Conservation (phyloP, 1,284 basidiomycete species). For the Puccinia triticina region DNA sequence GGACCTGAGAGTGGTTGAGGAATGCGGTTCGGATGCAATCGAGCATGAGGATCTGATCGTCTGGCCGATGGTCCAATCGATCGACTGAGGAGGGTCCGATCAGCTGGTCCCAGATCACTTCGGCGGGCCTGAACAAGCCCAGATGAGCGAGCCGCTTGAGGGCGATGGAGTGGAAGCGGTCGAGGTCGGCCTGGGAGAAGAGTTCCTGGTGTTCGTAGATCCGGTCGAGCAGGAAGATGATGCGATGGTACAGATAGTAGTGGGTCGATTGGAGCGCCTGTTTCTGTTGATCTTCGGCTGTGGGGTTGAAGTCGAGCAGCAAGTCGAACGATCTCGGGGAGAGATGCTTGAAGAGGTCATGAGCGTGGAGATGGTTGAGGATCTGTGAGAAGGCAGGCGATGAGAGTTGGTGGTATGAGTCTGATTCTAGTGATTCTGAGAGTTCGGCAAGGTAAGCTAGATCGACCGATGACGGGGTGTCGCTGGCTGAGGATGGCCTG, state of each 20-base stretch:
- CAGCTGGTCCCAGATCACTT: slow-evolving; percentile 45
- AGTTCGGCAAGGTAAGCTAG: background rate
- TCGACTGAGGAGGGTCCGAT: background rate
- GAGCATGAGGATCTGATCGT: slow-evolving; percentile 43
- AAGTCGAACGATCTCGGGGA: background rate
- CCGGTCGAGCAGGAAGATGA: slow-evolving; percentile 50
- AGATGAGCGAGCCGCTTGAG: slow-evolving; percentile 31
- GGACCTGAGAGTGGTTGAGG: background rate
- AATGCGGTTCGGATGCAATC: slow-evolving; percentile 41
- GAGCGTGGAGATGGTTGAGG: slow-evolving; percentile 18
- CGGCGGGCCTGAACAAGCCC: slow-evolving; percentile 30
- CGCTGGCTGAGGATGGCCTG: background rate
- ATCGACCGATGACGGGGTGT: background rate
- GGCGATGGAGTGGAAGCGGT: slow-evolving; percentile 14
- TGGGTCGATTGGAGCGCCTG: background rate
- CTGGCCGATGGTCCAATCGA: background rate
- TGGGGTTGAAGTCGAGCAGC: slow-evolving; percentile 13
- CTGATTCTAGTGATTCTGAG: background rate
- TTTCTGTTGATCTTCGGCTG: background rate
- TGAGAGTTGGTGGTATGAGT: slow-evolving; percentile 24
- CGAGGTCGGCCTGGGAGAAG: background rate
- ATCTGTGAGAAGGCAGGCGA: slow-evolving; percentile 5
- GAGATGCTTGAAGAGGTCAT: slow-evolving; percentile 27
- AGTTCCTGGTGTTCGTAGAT: slow-evolving; percentile 36
- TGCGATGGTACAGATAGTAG: slow-evolving; percentile 34